These are phyloP conservation scores for Boletus pseudo-olivaceus DNA, from an alignment of 768 basidiomycete genomes.

Conservation along the genomic window DNA sequence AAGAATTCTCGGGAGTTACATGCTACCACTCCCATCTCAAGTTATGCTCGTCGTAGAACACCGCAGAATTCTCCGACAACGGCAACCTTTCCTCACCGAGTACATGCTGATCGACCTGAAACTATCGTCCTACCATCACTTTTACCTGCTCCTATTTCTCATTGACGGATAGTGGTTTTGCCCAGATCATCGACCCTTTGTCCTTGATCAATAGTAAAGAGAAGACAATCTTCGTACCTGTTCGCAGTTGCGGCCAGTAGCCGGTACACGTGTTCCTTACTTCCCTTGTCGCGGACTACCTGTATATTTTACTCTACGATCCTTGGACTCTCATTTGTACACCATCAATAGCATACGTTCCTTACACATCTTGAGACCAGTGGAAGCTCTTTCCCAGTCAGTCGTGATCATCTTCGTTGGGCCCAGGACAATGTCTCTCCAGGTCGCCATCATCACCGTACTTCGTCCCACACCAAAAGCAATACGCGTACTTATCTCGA, in stretches of 20 bases:
- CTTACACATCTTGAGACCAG: slow-evolving; percentile 3
- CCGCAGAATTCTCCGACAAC: slow-evolving; percentile 71
- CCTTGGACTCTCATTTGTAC: slow-evolving; percentile 30
- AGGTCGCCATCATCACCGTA: slow-evolving; percentile 64
- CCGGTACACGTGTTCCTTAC: slow-evolving; percentile 14
- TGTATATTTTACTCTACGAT: slow-evolving; percentile 16
- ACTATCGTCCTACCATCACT: slow-evolving; percentile 53
- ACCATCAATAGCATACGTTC: slow-evolving; percentile 26
- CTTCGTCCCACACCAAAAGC: slow-evolving; percentile 86
- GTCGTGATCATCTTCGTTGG: slow-evolving; percentile 76
- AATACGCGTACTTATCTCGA: slow-evolving; percentile 68
- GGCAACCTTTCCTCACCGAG: slow-evolving; percentile 51
- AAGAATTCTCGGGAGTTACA: slow-evolving; percentile 53
- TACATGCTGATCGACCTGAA: slow-evolving; percentile 30
- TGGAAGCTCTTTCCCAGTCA: slow-evolving; percentile 31
- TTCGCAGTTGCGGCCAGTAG: not conserved
- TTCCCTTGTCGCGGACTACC: slow-evolving; percentile 15
- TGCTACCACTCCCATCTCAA: slow-evolving; percentile 74
- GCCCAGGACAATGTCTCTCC: slow-evolving; percentile 65
- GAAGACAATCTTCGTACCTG: not conserved
- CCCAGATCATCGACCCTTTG: not conserved
- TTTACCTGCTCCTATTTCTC: slow-evolving; percentile 35
- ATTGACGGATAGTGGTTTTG: slow-evolving; percentile 10
- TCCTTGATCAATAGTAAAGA: not conserved
- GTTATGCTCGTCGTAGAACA: slow-evolving; percentile 75